These are phyloP conservation scores for Hibiscus tridactylites DNA, from an alignment of 345 rosid species.

Conservation along the genomic window DNA sequence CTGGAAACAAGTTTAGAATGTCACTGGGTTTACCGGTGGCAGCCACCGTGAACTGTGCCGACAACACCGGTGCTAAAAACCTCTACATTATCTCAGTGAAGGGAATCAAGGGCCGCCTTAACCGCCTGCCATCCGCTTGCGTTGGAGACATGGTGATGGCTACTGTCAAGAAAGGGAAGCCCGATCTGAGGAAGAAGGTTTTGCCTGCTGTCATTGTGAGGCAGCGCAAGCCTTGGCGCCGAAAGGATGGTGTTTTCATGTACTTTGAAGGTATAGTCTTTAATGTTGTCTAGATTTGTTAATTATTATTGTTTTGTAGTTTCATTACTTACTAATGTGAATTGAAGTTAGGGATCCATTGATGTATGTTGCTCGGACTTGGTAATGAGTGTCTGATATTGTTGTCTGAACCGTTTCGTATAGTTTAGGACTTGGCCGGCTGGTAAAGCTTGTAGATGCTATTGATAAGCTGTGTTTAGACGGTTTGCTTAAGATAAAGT, in stretches of 20 bases:
- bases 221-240: conserved; percentile 95
- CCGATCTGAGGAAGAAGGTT: conserved; percentile 91
- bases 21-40: conserved; percentile 98
- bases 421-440: background rate
- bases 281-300: background rate
- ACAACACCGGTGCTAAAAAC: conserved; percentile 94
- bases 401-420: background rate
- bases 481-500: too few species aligned
- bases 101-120: conserved; percentile 90
- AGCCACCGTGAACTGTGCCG: conserved; percentile 95
- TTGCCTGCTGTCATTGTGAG: conserved; percentile 92
- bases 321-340: background rate
- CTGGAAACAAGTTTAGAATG: conserved; percentile 95
- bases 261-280: conserved; percentile 60
- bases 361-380: background rate
- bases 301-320: background rate
- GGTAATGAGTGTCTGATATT: background rate
- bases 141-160: conserved; percentile 99
- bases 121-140: conserved; percentile 82
- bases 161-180: conserved; percentile 90
- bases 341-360: background rate
- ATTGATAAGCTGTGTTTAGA: background rate
- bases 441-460: background rate
- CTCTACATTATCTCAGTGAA: conserved; percentile 91
- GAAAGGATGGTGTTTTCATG: conserved; percentile 98